phyloP scores from a whole-genome alignment of 2,329 filamentous ascomycete species.

The Xylaria sp. region DNA sequence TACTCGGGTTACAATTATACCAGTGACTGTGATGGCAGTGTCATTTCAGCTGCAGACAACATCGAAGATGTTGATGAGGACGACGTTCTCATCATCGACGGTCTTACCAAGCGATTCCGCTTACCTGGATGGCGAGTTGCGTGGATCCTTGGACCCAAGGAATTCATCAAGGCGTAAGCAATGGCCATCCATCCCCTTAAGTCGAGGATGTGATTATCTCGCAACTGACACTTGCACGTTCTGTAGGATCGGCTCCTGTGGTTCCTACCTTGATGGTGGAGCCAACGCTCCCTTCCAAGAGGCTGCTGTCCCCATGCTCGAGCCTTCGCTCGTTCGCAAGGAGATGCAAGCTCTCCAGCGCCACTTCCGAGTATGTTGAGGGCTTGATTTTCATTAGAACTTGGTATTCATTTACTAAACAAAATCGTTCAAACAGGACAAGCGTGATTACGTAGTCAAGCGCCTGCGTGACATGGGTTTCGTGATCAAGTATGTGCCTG shows the following conservation, averaged over 20 bases:
- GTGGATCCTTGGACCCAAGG: constrained; percentile 95
- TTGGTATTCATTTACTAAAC: constrained; percentile 3
- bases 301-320: constrained; percentile 92
- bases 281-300: constrained; percentile 97
- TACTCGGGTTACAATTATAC: constrained; percentile 98
- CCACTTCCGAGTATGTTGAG: constrained; percentile 74
- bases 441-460: constrained; percentile 89
- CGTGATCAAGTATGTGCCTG: constrained; percentile 81
- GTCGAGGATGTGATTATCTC: no score
- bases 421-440: constrained; percentile 61
- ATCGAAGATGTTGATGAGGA: constrained; percentile 89
- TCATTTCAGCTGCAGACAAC: constrained; percentile 89
- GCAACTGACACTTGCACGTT: not conserved
- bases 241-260: constrained; percentile 80
- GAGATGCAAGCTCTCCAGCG: constrained; percentile 91
- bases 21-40: constrained; percentile 86
- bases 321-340: constrained; percentile 78
- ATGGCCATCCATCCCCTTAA: not conserved
- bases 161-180: constrained; percentile 85
- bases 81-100: constrained; percentile 93
- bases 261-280: constrained; percentile 93
- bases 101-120: constrained; percentile 95
- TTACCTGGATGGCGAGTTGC: constrained; percentile 96
- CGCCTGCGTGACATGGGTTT: constrained; percentile 89
- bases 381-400: not conserved